A percentile compares a stretch with the other conserved stretches of the same genome.
Evolutionary conservation across 495 filamentous ascomycete species (phyloP).

Genomic region (Penicillium ucsense): DNA sequence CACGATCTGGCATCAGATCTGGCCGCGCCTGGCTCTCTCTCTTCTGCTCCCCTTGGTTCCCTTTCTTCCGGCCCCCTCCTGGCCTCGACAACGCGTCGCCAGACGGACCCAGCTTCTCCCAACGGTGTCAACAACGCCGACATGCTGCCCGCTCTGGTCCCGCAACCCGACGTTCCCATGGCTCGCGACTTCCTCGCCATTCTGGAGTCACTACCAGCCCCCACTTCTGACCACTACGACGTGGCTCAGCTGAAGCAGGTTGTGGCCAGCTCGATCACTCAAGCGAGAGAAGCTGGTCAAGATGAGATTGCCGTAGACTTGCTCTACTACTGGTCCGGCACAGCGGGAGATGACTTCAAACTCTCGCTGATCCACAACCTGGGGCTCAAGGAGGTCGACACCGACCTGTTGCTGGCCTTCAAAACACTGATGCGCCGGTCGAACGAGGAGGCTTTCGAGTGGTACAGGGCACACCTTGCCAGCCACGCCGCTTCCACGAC

Average conservation of each 20-base stretch:
- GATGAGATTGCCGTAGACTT: constrained; percentile 7
- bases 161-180: neutral
- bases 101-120: neutral
- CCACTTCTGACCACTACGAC: constrained; percentile 8
- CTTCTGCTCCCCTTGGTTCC: neutral
- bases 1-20: neutral
- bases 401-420: constrained; percentile 6
- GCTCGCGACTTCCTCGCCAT: constrained; percentile 6
- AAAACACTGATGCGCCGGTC: constrained; percentile 8
- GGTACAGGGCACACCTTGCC: constrained; percentile 5
- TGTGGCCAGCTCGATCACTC: constrained; percentile 7
- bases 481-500: neutral
- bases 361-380: constrained; percentile 14
- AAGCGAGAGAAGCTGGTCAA: neutral
- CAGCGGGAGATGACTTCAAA: constrained; percentile 12
- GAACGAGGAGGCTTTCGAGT: constrained; percentile 5
- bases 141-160: neutral
- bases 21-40: neutral
- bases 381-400: neutral
- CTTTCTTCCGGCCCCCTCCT: neutral
- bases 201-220: constrained; percentile 7
- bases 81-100: neutral
- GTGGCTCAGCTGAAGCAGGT: constrained; percentile 5
- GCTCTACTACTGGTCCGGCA: constrained; percentile 14
- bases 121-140: neutral